Percentiles rank a stretch among this genome's conserved stretches.
These are phyloP conservation scores for Kwoniella mangroviensis DNA, from an alignment of 768 basidiomycete genomes.

Conservation along the genomic window DNA sequence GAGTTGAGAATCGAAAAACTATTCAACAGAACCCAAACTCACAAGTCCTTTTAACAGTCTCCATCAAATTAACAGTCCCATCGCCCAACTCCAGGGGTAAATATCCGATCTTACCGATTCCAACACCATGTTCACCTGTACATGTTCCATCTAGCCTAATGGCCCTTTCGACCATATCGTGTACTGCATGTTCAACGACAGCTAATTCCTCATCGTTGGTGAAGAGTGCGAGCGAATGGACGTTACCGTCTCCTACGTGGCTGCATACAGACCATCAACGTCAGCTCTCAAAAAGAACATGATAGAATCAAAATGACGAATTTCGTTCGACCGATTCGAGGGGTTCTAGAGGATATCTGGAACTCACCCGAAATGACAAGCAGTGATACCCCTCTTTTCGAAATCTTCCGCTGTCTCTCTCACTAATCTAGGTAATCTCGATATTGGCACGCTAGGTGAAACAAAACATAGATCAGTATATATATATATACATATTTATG, in stretches of 20 bases:
- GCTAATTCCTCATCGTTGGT: conserved; percentile 44
- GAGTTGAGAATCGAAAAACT: neutral
- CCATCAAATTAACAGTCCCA: conserved; percentile 83
- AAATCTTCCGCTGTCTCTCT: conserved; percentile 81
- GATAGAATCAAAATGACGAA: no score
- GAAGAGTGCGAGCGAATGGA: conserved; percentile 59
- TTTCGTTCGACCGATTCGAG: no score
- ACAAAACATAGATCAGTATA: no score
- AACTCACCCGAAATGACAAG: conserved; percentile 58
- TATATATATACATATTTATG: no score
- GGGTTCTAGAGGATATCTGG: neutral
- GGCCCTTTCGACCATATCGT: conserved; percentile 59
- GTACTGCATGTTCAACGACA: conserved; percentile 54
- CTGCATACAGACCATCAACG: neutral
- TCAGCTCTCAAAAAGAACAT: no score
- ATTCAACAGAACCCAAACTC: conserved; percentile 23
- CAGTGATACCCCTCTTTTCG: conserved; percentile 64
- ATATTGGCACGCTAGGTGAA: conserved; percentile 58
- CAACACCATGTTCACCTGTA: conserved; percentile 78
- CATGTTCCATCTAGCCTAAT: conserved; percentile 60
- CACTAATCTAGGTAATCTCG: conserved; percentile 57
- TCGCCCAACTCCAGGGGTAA: conserved; percentile 79
- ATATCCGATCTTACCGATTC: conserved; percentile 83
- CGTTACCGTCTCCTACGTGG: conserved; percentile 59
- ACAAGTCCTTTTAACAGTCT: conserved; percentile 71